A percentile compares a stretch with the other conserved stretches of the same genome.
Evolutionary conservation across 1,139 yeast genomes (phyloP).

Genomic region (Candida frijolesensis): DNA sequence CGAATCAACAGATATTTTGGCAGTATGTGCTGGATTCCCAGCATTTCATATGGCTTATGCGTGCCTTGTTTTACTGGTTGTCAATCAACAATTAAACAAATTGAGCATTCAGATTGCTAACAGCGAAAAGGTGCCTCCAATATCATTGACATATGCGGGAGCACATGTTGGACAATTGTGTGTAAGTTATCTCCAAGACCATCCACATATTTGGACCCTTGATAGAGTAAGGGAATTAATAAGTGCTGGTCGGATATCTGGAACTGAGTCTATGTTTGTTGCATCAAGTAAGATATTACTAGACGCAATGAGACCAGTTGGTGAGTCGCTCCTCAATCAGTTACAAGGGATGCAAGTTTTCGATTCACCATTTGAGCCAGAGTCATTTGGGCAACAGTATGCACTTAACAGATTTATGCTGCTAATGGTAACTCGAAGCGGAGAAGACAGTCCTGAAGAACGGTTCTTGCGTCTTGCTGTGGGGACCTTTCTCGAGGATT

Average conservation of each 20-base stretch:
- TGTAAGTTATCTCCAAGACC: not conserved
- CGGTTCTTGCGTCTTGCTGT: not conserved
- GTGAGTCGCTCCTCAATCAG: too few species aligned
- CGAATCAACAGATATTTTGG: slow-evolving; percentile 8
- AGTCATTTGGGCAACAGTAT: not conserved
- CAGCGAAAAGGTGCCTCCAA: not conserved
- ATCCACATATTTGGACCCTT: not conserved
- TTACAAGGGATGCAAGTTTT: too few species aligned
- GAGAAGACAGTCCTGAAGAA: not conserved
- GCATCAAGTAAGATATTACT: not conserved
- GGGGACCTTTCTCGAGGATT: not conserved
- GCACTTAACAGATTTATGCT: too few species aligned
- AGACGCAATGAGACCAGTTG: too few species aligned
- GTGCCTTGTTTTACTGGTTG: not conserved
- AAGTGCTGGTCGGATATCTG: not conserved
- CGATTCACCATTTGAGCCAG: too few species aligned
- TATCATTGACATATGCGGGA: not conserved
- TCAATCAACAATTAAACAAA: not conserved
- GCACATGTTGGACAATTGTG: not conserved
- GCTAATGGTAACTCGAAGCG: not conserved
- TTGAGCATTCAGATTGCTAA: not conserved
- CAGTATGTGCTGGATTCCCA: slow-evolving; percentile 8
- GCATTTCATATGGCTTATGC: slow-evolving; percentile 17
- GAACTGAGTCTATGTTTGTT: not conserved
- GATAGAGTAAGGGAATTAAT: not conserved